Base-by-base conservation (phyloP, 2,329 filamentous ascomycete genomes). In the Cercospora nicotianae region DNA sequence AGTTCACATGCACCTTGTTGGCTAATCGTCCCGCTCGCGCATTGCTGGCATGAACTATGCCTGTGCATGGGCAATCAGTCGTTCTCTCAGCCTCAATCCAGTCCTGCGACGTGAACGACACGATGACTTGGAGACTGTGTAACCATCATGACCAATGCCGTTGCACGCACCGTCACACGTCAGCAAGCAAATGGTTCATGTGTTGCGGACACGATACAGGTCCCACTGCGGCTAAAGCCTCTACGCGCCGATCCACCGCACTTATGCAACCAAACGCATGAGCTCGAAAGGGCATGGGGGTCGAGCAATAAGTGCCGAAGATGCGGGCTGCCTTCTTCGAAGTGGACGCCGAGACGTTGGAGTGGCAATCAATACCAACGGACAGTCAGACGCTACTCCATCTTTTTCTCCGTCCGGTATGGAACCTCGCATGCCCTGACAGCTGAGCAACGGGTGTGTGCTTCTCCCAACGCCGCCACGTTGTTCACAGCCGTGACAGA, bases 211-310 rank as follows among this genome's bases (percentile, higher is more conserved):
- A 45, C 62, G 23, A 60, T 61, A 64, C 55, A 59, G 62, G 48
- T 57, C 45, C 55, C 72, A 69, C 68, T 60, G 66, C 72, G 70
- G 72, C 64, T 69, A 69, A 66, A 70, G 72, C 70, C 68, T 69
- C 58, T 63, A 62, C 71, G 70, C 70, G 72, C 72, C 70, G 68
- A 72, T 69, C 72, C 72, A 69, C 64, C 68, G 65, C 64, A 64
- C 68, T 70, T 67, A 66, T 68, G 69, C 71, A 69, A 64, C 51
- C 66, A 68, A 60, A 68, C 70, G 71, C 71, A 71, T 65, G 66
- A 65, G 67, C 70, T 66, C 45, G 48, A 67, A 42, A 66, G 61
- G 60, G 63, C 67, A 65, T 67, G 67, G 68, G 67, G 64, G 39
- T 64, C 57, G 58, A 62, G 63, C 62, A 48, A 59, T 66, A 45